phyloP scores from a whole-genome alignment of 23 red algal species.

The Gracilaria gracilis region DNA sequence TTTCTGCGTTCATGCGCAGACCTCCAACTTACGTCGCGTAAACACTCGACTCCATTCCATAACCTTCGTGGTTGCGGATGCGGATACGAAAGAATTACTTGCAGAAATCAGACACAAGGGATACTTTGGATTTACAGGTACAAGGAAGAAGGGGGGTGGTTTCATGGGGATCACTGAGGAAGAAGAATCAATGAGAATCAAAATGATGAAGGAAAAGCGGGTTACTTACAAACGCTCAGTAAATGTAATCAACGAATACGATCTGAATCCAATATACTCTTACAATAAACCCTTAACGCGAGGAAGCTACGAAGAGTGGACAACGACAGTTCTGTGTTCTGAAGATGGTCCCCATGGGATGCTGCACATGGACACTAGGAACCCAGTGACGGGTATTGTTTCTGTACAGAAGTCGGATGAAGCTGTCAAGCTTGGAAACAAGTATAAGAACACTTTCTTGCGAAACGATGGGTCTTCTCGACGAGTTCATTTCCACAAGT shows the following conservation, averaged over 20 bases:
- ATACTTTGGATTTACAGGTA: conserved; percentile 48
- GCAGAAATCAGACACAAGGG: conserved; percentile 58
- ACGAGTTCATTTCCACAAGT: not conserved
- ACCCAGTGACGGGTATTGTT: too few relatives aligned
- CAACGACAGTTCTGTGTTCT: too few relatives aligned
- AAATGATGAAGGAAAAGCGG: not conserved
- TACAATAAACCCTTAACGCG: not conserved
- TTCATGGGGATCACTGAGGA: conserved; percentile 30
- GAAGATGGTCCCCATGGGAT: too few relatives aligned
- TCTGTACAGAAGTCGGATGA: too few relatives aligned
- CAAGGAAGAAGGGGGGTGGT: conserved; percentile 14
- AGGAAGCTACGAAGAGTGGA: too few relatives aligned
- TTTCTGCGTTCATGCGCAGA: conserved; percentile 51
- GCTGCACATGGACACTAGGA: too few relatives aligned
- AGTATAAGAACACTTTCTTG: not conserved
- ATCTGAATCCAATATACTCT: conserved; percentile 19
- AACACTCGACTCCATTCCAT: conserved; percentile 36
- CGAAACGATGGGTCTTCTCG: conserved; percentile 10
- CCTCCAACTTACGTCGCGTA: conserved; percentile 45
- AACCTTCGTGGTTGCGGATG: conserved; percentile 30
- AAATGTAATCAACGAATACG: conserved; percentile 35
- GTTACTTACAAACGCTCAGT: conserved; percentile 15
- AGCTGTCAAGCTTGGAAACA: too few relatives aligned
- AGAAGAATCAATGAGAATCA: conserved; percentile 5
- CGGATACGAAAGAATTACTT: conserved; percentile 35